phyloP scores from a whole-genome alignment of 371 early-diverging fungal genomes.

The Mortierella sp. region DNA sequence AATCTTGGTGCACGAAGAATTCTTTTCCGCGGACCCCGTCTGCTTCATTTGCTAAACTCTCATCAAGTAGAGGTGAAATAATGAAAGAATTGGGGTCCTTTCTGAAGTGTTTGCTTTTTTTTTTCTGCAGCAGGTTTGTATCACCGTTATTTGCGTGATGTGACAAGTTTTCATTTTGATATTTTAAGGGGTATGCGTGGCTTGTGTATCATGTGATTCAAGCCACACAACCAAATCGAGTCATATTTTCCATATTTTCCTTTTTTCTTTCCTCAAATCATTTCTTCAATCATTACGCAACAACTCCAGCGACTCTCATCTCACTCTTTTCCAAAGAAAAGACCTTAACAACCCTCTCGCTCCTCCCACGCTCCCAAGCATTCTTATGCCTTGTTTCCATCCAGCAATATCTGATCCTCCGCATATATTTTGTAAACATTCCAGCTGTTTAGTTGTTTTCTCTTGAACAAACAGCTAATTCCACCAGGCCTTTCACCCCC shows the following conservation, averaged over 20 bases:
- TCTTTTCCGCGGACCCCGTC: too few relatives aligned
- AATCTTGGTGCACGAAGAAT: too few relatives aligned
- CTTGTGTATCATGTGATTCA: background rate
- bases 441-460: conserved; percentile 28
- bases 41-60: too few relatives aligned
- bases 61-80: too few relatives aligned
- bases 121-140: too few relatives aligned
- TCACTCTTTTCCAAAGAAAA: conserved; percentile 20
- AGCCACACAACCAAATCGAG: background rate
- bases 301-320: conserved; percentile 1
- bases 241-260: background rate
- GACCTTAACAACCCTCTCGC: conserved; percentile 23
- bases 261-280: conserved; percentile 3
- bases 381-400: conserved; percentile 58
- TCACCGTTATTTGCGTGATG: too few relatives aligned
- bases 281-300: background rate
- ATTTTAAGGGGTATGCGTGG: too few relatives aligned
- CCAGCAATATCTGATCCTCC: conserved; percentile 47
- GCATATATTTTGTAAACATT: conserved; percentile 36
- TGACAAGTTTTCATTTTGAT: too few relatives aligned
- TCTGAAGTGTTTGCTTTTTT: too few relatives aligned
- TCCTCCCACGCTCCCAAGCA: conserved; percentile 44
- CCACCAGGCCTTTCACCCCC: conserved; percentile 21
- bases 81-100: too few relatives aligned
- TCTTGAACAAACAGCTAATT: conserved; percentile 33